These are phyloP conservation scores for Hypocrella siamensis DNA, from an alignment of 2,329 filamentous ascomycete species.

Conservation along the genomic window DNA sequence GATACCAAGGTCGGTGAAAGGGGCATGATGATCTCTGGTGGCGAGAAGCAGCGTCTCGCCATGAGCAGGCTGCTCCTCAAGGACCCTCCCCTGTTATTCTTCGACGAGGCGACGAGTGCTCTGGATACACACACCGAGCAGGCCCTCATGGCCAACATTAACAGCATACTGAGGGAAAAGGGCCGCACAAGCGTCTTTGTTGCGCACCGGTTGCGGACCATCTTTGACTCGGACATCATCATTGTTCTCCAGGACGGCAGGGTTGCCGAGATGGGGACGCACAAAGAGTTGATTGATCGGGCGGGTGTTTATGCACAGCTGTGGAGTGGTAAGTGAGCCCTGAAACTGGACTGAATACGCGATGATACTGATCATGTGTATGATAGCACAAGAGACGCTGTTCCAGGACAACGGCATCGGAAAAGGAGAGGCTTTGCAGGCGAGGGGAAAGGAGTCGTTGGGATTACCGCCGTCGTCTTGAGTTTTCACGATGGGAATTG, in stretches of 20 bases:
- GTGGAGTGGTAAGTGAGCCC: slow-evolving; percentile 58
- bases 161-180: slow-evolving; percentile 80
- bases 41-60: slow-evolving; percentile 84
- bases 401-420: slow-evolving; percentile 33
- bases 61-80: slow-evolving; percentile 74
- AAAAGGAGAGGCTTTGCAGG: no score
- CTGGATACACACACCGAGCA: slow-evolving; percentile 90
- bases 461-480: no score
- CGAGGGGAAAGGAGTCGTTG: no score
- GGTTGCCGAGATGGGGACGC: slow-evolving; percentile 82
- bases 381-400: slow-evolving; percentile 45
- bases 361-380: neutral
- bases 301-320: slow-evolving; percentile 75
- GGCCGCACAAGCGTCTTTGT: slow-evolving; percentile 85
- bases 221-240: slow-evolving; percentile 85
- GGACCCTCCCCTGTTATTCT: slow-evolving; percentile 80
- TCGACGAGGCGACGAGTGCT: slow-evolving; percentile 87
- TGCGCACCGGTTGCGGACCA: slow-evolving; percentile 80
- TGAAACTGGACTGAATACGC: neutral
- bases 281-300: slow-evolving; percentile 64
- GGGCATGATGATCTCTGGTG: slow-evolving; percentile 91
- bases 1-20: slow-evolving; percentile 83
- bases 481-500: no score
- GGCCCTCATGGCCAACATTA: slow-evolving; percentile 80
- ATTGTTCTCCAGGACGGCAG: slow-evolving; percentile 74